Evolutionary conservation across 108 stramenopile species (phyloP).

Genomic region (Discostella stelligeroides): DNA sequence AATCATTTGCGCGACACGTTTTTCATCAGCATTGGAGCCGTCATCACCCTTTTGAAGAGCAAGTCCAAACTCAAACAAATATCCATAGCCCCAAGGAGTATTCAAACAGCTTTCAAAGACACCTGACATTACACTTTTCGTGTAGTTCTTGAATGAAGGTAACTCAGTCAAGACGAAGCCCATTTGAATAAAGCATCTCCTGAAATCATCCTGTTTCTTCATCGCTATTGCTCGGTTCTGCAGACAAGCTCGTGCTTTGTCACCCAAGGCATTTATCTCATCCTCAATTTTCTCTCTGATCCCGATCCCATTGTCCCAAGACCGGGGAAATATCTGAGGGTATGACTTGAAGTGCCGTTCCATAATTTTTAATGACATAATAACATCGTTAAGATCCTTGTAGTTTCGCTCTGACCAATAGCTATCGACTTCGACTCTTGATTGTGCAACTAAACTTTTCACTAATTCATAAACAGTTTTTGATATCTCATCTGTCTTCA

Average conservation of each 20-base stretch:
- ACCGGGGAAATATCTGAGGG: conserved; percentile 49
- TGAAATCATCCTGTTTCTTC: conserved; percentile 50
- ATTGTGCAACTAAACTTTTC: conserved; percentile 45
- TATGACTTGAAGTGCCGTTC: conserved; percentile 54
- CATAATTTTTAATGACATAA: conserved; percentile 59
- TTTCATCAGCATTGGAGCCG: conserved; percentile 44
- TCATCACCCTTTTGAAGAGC: conserved; percentile 57
- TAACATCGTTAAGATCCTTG: no score
- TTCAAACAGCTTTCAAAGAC: conserved; percentile 56
- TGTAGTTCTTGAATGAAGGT: conserved; percentile 50
- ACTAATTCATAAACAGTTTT: conserved; percentile 37
- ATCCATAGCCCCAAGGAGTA: no score
- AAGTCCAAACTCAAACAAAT: conserved; percentile 64
- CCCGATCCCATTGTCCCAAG: conserved; percentile 60
- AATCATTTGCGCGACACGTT: no score
- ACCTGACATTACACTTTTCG: conserved; percentile 52
- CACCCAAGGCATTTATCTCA: conserved; percentile 52
- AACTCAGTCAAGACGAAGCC: conserved; percentile 65
- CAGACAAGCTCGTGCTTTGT: conserved; percentile 40
- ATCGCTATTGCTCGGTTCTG: conserved; percentile 43
- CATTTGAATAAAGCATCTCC: no score
- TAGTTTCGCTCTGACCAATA: conserved; percentile 57
- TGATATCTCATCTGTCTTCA: conserved; percentile 33
- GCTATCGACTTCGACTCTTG: conserved; percentile 48
- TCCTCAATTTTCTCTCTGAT: conserved; percentile 45